Percentiles rank a stretch among this genome's conserved stretches.
These are phyloP conservation scores for Peltaster fructicola DNA, from an alignment of 2,329 filamentous ascomycete genomes.

Conservation along the genomic window DNA sequence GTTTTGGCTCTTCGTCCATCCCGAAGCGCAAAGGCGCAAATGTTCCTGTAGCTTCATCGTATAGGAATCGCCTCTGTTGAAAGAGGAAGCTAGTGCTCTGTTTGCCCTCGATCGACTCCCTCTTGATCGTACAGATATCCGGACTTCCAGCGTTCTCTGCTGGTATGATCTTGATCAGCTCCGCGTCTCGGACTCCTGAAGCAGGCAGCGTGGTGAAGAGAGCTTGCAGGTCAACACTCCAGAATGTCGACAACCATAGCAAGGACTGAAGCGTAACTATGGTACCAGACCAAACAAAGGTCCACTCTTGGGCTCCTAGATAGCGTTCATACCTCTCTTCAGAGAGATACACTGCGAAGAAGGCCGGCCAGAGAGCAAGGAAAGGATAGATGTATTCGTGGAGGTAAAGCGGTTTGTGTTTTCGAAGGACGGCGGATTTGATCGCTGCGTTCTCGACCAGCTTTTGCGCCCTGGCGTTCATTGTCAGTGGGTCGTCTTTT, in stretches of 20 bases:
- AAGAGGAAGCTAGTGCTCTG: constrained; percentile 77
- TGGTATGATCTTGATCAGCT: constrained; percentile 84
- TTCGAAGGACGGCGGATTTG: constrained; percentile 69
- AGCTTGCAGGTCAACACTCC: constrained; percentile 77
- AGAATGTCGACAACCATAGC: constrained; percentile 90
- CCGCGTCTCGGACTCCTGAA: constrained; percentile 51
- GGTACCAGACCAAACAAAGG: constrained; percentile 78
- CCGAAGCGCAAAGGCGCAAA: constrained; percentile 71
- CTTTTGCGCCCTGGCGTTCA: constrained; percentile 36
- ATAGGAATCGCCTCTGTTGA: constrained; percentile 93
- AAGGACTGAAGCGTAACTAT: constrained; percentile 81
- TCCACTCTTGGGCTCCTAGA: constrained; percentile 93
- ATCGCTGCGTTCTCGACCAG: constrained; percentile 90
- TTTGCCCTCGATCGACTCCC: constrained; percentile 61
- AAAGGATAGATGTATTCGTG: constrained; percentile 93
- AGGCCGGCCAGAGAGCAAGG: constrained; percentile 75
- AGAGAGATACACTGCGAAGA: constrained; percentile 73
- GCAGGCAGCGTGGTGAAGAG: constrained; percentile 64
- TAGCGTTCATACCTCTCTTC: constrained; percentile 74
- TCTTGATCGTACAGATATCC: constrained; percentile 69
- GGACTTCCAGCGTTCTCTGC: constrained; percentile 73
- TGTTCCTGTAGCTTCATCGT: constrained; percentile 49
- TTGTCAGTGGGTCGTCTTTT: too few species aligned
- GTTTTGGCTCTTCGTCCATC: constrained; percentile 74
- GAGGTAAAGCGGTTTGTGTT: constrained; percentile 61